These are phyloP conservation scores for Phialemonium atrogriseum DNA, from an alignment of 2,329 filamentous ascomycete species.

Conservation along the genomic window DNA sequence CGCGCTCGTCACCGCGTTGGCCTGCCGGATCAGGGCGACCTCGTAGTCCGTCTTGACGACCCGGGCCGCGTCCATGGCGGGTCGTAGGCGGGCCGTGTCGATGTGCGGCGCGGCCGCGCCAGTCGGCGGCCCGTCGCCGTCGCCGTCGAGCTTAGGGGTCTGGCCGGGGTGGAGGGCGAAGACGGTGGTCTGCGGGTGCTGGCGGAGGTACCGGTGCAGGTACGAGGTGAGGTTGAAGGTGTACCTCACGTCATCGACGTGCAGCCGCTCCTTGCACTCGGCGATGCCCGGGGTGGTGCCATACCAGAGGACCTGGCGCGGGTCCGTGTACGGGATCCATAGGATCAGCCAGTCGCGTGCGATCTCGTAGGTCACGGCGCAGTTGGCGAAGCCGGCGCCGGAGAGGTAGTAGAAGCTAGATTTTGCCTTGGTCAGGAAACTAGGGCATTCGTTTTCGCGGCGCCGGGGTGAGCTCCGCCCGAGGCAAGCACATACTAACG, in stretches of 20 bases:
- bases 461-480: background rate
- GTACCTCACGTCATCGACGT: slow-evolving; percentile 65
- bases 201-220: slow-evolving; percentile 36
- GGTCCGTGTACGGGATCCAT: slow-evolving; percentile 65
- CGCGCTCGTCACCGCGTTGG: slow-evolving; percentile 68
- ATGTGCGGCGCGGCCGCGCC: slow-evolving; percentile 31
- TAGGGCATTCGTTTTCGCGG: no score
- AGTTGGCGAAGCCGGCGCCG: slow-evolving; percentile 46
- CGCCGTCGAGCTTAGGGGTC: slow-evolving; percentile 11
- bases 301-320: slow-evolving; percentile 53
- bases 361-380: slow-evolving; percentile 49
- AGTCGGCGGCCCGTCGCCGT: no score
- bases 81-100: slow-evolving; percentile 46
- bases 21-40: slow-evolving; percentile 69
- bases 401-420: slow-evolving; percentile 51
- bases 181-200: slow-evolving; percentile 16
- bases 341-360: slow-evolving; percentile 55
- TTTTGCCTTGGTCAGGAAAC: background rate
- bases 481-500: slow-evolving; percentile 39
- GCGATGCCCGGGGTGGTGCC: slow-evolving; percentile 52
- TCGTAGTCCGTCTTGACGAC: slow-evolving; percentile 84
- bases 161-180: slow-evolving; percentile 9
- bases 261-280: slow-evolving; percentile 53
- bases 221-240: slow-evolving; percentile 37
- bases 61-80: slow-evolving; percentile 71